phyloP scores from a whole-genome alignment of 257 asterid species.

The Plantago elongata region DNA sequence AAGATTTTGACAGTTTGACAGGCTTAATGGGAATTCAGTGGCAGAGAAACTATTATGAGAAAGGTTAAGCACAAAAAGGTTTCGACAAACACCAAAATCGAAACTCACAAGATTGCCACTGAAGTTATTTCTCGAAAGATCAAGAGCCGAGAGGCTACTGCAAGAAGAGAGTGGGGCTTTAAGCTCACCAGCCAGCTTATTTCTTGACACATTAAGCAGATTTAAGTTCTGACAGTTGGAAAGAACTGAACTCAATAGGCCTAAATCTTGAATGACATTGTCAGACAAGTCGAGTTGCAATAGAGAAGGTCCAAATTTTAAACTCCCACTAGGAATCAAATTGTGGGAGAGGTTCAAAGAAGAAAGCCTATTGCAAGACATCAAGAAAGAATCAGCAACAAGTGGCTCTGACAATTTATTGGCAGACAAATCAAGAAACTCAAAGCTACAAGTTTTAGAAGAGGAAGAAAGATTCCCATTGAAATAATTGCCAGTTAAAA shows the following conservation, averaged over 20 bases:
- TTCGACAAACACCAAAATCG: slow-evolving; percentile 47
- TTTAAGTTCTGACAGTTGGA: slow-evolving; percentile 58
- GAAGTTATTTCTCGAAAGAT: slow-evolving; percentile 70
- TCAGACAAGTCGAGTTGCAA: slow-evolving; percentile 54
- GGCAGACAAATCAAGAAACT: slow-evolving; percentile 63
- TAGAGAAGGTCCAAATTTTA: slow-evolving; percentile 57
- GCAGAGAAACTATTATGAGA: slow-evolving; percentile 57
- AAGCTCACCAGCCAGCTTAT: slow-evolving; percentile 48
- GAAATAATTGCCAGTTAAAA: slow-evolving; percentile 62
- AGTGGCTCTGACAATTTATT: slow-evolving; percentile 58
- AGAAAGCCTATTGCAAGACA: slow-evolving; percentile 39
- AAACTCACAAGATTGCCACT: slow-evolving; percentile 39
- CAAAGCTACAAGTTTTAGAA: slow-evolving; percentile 48
- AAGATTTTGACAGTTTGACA: slow-evolving; percentile 55
- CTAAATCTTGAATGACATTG: slow-evolving; percentile 51
- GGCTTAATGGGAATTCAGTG: slow-evolving; percentile 44
- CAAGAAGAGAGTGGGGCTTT: slow-evolving; percentile 40
- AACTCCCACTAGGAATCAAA: slow-evolving; percentile 42
- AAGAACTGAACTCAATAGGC: slow-evolving; percentile 36
- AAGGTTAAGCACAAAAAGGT: slow-evolving; percentile 48
- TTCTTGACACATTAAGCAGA: slow-evolving; percentile 49
- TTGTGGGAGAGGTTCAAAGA: slow-evolving; percentile 66
- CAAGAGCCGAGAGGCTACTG: slow-evolving; percentile 46
- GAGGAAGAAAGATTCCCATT: slow-evolving; percentile 54
- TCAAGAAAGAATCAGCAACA: slow-evolving; percentile 36